Base-by-base conservation (phyloP, 495 filamentous ascomycete genomes). In the Lichina pygmaea region DNA sequence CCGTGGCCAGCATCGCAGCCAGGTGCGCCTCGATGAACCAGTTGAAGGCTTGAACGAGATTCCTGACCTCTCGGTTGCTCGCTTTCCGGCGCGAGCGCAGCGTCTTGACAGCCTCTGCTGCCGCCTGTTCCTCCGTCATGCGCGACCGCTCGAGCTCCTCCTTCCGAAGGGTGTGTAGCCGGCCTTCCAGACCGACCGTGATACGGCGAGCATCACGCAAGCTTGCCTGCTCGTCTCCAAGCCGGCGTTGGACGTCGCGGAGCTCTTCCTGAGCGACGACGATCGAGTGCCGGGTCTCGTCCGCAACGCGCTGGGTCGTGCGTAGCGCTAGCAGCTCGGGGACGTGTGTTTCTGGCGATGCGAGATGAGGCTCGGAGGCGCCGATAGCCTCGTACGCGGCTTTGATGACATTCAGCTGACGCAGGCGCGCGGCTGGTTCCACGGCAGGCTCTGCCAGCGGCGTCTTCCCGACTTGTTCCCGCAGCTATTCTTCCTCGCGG, bases 1-100 rank as follows among this genome's bases (percentile, higher is more conserved):
- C 85, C 0, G 80, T 81, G 11, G 83, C 83, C 33, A 93, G 62
- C 81, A 86, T 84, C 0, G 68, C 59, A 6, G 78, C 79, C 3
- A 93, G 68, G 39, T 77, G 67, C 12, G 74, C 62, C 46, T 78
- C 69, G 13, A 86, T 71, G 47, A 93, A 92, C n/a, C 60, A 65
- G 51, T 78, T 67, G 15, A 91, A 64, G 3, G 70, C 68, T 31
- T 64, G 62, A 11, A 77, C 65, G 24, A 89, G 60, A 8, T 57
- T 62, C 3, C 58, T 60, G 0, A 72, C 76, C 42, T 73, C 65
- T 33, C 56, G 60, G 31, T 73, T 61, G 48, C 77, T 71, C 12
- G 62, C 50, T 44, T 60, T 57, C 49, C 69, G 74, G 49, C 70
- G 71, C 47, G 63, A 56, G 50, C 65, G 70, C 48, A 81, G 63